Percentiles rank a stretch among this genome's conserved stretches.
Evolutionary conservation across 2,329 filamentous ascomycete genomes (phyloP).

Genomic region (Epichloe uncinata): DNA sequence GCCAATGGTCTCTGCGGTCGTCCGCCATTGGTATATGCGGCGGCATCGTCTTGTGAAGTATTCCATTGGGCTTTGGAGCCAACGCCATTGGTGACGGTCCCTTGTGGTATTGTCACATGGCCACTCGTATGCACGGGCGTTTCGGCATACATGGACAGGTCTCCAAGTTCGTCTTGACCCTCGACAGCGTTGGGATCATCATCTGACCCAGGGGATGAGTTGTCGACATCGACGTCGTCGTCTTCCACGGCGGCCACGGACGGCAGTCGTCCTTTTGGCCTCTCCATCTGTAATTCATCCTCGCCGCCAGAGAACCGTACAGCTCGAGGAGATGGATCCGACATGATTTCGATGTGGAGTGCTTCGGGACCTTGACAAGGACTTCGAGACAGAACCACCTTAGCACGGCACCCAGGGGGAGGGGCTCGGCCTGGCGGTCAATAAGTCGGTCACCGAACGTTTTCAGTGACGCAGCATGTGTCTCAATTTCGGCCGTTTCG

Average conservation of each 20-base stretch:
- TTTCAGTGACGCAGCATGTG: not conserved
- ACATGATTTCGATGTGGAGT: conserved; percentile 13
- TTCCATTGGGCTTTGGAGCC: conserved; percentile 26
- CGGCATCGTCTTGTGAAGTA: conserved; percentile 15
- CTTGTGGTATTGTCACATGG: conserved; percentile 28
- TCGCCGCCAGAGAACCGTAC: conserved; percentile 43
- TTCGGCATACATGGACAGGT: conserved; percentile 31
- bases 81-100: conserved; percentile 27
- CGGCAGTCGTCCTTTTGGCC: conserved; percentile 25
- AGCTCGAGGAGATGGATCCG: conserved; percentile 39
- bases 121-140: conserved; percentile 25
- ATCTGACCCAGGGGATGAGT: conserved; percentile 14
- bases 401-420: conserved; percentile 2
- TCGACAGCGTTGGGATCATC: conserved; percentile 34
- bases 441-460: not conserved
- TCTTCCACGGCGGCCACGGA: conserved; percentile 8
- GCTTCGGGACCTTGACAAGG: not conserved
- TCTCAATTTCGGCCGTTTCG: not conserved
- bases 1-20: conserved; percentile 53
- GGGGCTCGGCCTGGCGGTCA: conserved; percentile 6
- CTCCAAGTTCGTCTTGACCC: conserved; percentile 34
- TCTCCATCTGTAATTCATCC: conserved; percentile 29
- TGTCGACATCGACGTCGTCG: conserved; percentile 14
- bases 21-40: conserved; percentile 17
- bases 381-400: conserved; percentile 1